Base-by-base conservation (phyloP, 2,329 filamentous ascomycete genomes). In the Monilinia polystroma region DNA sequence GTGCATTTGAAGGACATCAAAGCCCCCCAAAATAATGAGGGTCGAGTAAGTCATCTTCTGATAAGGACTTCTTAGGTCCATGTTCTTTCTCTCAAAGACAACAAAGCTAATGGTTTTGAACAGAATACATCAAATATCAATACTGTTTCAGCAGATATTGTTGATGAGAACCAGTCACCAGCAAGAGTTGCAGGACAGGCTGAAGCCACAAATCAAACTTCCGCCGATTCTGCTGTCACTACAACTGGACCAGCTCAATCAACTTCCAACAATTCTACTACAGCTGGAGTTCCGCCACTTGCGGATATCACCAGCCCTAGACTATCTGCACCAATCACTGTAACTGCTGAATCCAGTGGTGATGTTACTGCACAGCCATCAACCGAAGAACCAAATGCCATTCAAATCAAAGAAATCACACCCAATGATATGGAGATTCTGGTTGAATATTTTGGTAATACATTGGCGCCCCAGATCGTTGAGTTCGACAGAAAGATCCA, bases 401-500 rank as follows among this genome's bases (percentile, higher is more conserved):
- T 43, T n/a, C 14, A 20, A 23, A 35, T 67, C 58, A 76, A 79
- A 66, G 67, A 76, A 45, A 69, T 82, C n/a, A 76, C 77, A 14
- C 75, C 79, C 18, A 80, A 82, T 58, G 83, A 85, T 68, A 77
- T 77, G 41, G 71, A 77, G 5, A 71, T 79, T 32, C 75, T 86
- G 23, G 75, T 75, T 29, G 75, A 76, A 26, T 78, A 79, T 66
- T 87, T 90, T 70, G 85, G 85, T 52, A 76, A 79, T 29, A 77
- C 82, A 2, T 78, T 80, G 4, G 81, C 81, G 0, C 75, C 79
- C 6, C 77, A 81, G 53, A 83, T 90, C 29, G 68, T 88, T 8
- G 75, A 79, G 12, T 80, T 91, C 26, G 83, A 89, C 70, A 76
- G 80, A 47, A 80, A 81, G 35, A 81, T 89, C 64, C 75, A 85